Base-by-base conservation (phyloP, 2,329 filamentous ascomycete species). In the Neocatenulostroma microsporum region DNA sequence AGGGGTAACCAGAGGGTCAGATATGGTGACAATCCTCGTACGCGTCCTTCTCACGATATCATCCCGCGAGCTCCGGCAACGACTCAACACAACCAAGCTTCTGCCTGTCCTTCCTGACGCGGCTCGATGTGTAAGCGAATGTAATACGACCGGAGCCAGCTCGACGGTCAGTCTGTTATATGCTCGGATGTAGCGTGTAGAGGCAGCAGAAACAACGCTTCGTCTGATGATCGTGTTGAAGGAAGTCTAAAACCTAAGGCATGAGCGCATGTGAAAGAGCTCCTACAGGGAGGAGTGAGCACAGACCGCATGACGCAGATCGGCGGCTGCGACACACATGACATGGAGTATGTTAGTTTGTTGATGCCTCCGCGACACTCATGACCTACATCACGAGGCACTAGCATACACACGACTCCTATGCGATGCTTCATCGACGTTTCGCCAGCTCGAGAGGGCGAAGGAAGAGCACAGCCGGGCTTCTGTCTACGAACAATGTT, bases 361-460 rank as follows among this genome's bases (percentile, higher is more conserved):
- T 38, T 38, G 36, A 32, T 19, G 36, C 29, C 36, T 34, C 7
- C 9, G 28, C 8, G 24, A 15, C n/a, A 5, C 38, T 11, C 20
- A 23, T 30, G 26, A 27, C 23, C 14, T 15, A 8, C 35, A 41
- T 30, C 34, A 37, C 27, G 13, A 4, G 26, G 3, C 29, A 26
- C 12, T 14, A 21, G 18, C 17, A 13, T 29, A 5, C 37, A 5
- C 27, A 9, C 24, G 9, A 36, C 28, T 19, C 13, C 26, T 37
- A 48, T 50, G 47, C 43, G 41, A 50, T 50, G 47, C 47, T 45
- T 40, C 30, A 42, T 24, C 37, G n/a, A 21, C 24, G 21, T 39
- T 18, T 17, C 39, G 20, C 20, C 39, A n/a, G 31, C 36, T 39
- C 40, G 27, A 14, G 20, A 27, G 33, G 28, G 29, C 34, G 21